Evolutionary conservation across 805 yeast genomes (phyloP).

Genomic region (Wickerhamiella nectarea): DNA sequence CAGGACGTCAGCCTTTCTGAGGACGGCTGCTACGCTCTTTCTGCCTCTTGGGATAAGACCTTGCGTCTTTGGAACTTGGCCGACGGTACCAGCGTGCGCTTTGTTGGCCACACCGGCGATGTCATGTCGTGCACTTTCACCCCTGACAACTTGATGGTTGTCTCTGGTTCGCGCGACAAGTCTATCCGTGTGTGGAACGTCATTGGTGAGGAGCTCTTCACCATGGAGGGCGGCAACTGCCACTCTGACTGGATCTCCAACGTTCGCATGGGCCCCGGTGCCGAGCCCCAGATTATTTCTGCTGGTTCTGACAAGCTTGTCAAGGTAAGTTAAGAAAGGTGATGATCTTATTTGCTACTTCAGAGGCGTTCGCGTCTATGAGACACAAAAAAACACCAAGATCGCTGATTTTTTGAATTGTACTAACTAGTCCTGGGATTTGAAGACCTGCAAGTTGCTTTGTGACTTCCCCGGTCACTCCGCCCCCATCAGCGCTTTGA

Average conservation of each 20-base stretch:
- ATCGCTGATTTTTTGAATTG: constrained; percentile 64
- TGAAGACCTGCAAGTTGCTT: constrained; percentile 65
- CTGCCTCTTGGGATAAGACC: constrained; percentile 99
- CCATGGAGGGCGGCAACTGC: constrained; percentile 53
- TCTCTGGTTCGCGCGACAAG: constrained; percentile 98
- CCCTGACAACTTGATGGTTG: constrained; percentile 92
- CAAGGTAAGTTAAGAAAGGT: constrained; percentile 77
- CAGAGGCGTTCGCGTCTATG: constrained; percentile 57
- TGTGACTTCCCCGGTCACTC: constrained; percentile 99
- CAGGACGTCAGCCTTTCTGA: constrained; percentile 95
- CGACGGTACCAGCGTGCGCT: constrained; percentile 88
- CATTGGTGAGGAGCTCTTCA: constrained; percentile 90
- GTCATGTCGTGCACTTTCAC: constrained; percentile 95
- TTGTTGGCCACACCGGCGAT: constrained; percentile 96
- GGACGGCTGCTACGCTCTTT: constrained; percentile 94
- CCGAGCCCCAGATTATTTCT: constrained; percentile 55
- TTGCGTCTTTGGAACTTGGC: constrained; percentile 96
- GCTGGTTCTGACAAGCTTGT: constrained; percentile 99
- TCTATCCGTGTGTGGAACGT: constrained; percentile 99
- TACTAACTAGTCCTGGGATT: constrained; percentile 73
- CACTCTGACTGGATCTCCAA: constrained; percentile 99
- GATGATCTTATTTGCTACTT: constrained; percentile 99
- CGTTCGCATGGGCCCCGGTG: constrained; percentile 86
- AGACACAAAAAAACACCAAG: constrained; percentile 95
- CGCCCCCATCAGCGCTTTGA: constrained; percentile 93